Percentiles rank a stretch among this genome's conserved stretches.
Conservation (phyloP, 352 stramenopile species). For the Globisporangium mamillatum region DNA sequence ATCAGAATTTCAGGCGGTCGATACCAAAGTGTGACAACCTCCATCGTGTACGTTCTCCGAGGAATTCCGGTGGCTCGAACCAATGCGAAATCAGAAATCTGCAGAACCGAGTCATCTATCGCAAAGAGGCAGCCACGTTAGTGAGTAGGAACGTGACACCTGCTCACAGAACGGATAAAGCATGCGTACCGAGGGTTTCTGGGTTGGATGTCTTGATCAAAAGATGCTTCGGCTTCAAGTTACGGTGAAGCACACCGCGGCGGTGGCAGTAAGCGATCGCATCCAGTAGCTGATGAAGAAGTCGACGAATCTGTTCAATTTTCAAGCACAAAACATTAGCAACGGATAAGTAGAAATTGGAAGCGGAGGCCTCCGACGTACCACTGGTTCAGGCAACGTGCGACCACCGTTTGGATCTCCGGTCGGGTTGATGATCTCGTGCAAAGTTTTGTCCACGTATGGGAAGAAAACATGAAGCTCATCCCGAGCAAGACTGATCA, state of each 20-base stretch:
- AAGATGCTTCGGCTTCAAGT: constrained; percentile 90
- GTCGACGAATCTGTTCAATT: constrained; percentile 51
- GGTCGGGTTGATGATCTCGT: constrained; percentile 90
- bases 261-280: constrained; percentile 88
- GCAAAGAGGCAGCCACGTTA: background rate
- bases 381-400: constrained; percentile 68
- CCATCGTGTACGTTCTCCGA: constrained; percentile 86
- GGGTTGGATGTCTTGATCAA: constrained; percentile 75
- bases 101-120: constrained; percentile 60
- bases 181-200: constrained; percentile 48
- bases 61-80: constrained; percentile 87
- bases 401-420: constrained; percentile 77
- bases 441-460: constrained; percentile 89
- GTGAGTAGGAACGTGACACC: background rate
- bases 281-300: constrained; percentile 86
- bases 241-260: constrained; percentile 85
- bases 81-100: constrained; percentile 88
- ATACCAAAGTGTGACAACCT: constrained; percentile 92
- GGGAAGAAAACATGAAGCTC: constrained; percentile 90
- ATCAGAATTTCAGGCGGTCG: constrained; percentile 88
- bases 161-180: background rate
- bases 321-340: background rate
- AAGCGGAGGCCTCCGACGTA: constrained; percentile 23
- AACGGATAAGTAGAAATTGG: background rate
- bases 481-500: constrained; percentile 84